Conservation (phyloP, 2,329 filamentous ascomycete species). For the Neospermospora avenae region DNA sequence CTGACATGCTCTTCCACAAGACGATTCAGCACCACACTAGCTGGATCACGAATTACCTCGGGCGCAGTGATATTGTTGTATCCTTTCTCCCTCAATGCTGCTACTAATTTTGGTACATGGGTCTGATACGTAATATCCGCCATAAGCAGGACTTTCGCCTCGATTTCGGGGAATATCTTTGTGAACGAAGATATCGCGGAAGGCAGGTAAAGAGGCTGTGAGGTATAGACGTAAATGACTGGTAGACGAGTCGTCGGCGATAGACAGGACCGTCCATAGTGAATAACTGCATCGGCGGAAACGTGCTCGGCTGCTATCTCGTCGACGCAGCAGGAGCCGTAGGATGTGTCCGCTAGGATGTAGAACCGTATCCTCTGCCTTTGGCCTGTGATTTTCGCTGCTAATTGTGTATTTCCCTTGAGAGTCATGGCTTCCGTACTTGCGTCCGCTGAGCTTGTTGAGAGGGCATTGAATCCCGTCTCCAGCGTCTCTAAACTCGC, state of each 20-base stretch:
- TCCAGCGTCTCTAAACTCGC: constrained; percentile 11
- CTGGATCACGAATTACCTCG: constrained; percentile 71
- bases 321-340: constrained; percentile 95
- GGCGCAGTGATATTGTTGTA: constrained; percentile 70
- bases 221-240: constrained; percentile 88
- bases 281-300: constrained; percentile 84
- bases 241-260: constrained; percentile 85
- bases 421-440: background rate
- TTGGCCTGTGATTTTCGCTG: constrained; percentile 10
- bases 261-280: constrained; percentile 89
- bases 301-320: constrained; percentile 95
- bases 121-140: constrained; percentile 85
- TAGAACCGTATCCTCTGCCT: constrained; percentile 52
- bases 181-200: constrained; percentile 57
- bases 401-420: constrained; percentile 14
- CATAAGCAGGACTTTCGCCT: constrained; percentile 70
- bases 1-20: constrained; percentile 42
- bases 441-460: background rate
- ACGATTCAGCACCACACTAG: constrained; percentile 80
- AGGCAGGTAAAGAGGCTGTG: constrained; percentile 62
- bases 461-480: constrained; percentile 21
- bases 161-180: constrained; percentile 57
- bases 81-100: constrained; percentile 55
- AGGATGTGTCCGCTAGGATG: constrained; percentile 92
- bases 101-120: constrained; percentile 61